These are phyloP conservation scores for Grigorovia transvaalensis DNA, from an alignment of 805 yeast genomes.

Conservation along the genomic window DNA sequence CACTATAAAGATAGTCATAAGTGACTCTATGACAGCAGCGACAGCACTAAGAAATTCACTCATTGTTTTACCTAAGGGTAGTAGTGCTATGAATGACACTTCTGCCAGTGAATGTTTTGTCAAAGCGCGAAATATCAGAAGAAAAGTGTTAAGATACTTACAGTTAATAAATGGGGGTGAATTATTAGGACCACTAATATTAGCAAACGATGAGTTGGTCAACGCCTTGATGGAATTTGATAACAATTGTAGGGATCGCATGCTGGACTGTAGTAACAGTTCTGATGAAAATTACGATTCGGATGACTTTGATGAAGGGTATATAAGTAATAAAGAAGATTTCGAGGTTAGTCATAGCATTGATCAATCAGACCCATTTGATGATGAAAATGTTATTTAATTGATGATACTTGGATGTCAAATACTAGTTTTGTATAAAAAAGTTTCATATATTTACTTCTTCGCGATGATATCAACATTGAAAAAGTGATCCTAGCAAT, in stretches of 20 bases:
- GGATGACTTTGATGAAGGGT: constrained; percentile 12
- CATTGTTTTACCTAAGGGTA: constrained; percentile 35
- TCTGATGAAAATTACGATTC: constrained; percentile 28
- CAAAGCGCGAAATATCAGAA: constrained; percentile 61
- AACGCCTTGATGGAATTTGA: constrained; percentile 62
- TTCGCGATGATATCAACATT: too few species aligned
- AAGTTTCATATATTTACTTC: too few species aligned
- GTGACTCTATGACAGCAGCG: constrained; percentile 67
- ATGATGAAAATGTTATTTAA: constrained; percentile 35
- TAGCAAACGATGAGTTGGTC: constrained; percentile 86
- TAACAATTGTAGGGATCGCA: constrained; percentile 34
- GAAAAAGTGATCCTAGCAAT: too few species aligned
- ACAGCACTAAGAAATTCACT: constrained; percentile 58
- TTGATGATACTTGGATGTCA: too few species aligned
- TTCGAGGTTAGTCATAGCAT: background rate
- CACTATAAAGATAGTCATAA: constrained; percentile 53
- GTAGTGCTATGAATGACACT: constrained; percentile 52
- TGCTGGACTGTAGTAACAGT: constrained; percentile 30
- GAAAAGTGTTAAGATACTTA: constrained; percentile 69
- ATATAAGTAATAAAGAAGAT: constrained; percentile 9
- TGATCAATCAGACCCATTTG: constrained; percentile 34
- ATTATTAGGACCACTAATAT: constrained; percentile 74
- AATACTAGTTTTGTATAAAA: too few species aligned
- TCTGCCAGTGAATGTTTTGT: constrained; percentile 59
- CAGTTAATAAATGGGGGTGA: constrained; percentile 81